Percentiles rank a stretch among this genome's conserved stretches.
Conservation (phyloP, 2,329 filamentous ascomycete genomes). For the Exserohilum rostratum region DNA sequence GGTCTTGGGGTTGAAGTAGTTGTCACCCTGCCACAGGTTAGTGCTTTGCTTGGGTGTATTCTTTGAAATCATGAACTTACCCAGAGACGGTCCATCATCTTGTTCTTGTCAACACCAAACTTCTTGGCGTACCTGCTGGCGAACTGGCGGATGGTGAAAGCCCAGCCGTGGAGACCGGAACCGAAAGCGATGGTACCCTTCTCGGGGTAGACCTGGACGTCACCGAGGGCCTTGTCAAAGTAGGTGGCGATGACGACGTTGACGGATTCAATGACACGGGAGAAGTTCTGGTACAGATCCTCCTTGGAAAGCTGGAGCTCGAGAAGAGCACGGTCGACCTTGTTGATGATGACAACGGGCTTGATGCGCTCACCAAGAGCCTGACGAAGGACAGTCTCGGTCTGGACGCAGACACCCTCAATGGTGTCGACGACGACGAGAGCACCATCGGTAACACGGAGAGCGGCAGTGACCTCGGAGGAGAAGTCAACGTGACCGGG, state of each 20-base stretch:
- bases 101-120: slow-evolving; percentile 99
- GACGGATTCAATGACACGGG: slow-evolving; percentile 98
- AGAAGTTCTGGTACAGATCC: slow-evolving; percentile 99
- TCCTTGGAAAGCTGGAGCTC: slow-evolving; percentile 99
- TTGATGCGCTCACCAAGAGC: slow-evolving; percentile 99
- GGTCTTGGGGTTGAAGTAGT: slow-evolving; percentile 99
- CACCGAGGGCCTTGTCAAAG: slow-evolving; percentile 94
- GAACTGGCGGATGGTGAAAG: slow-evolving; percentile 99
- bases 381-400: slow-evolving; percentile 98
- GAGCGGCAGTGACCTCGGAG: slow-evolving; percentile 97
- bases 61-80: slow-evolving; percentile 55
- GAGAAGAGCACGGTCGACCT: slow-evolving; percentile 99
- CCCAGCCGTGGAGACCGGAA: slow-evolving; percentile 99
- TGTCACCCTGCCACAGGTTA: slow-evolving; percentile 71
- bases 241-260: slow-evolving; percentile 99
- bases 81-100: slow-evolving; percentile 99
- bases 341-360: slow-evolving; percentile 99
- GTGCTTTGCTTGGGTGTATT: slow-evolving; percentile 22
- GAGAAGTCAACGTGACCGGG: slow-evolving; percentile 99
- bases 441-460: slow-evolving; percentile 99
- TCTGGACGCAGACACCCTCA: slow-evolving; percentile 99
- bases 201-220: slow-evolving; percentile 98
- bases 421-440: slow-evolving; percentile 99
- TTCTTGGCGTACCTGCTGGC: slow-evolving; percentile 97
- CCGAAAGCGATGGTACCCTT: slow-evolving; percentile 98